A percentile compares a stretch with the other conserved stretches of the same genome.
Conservation (phyloP, 192 early-diverging fungal genomes). For the Linnemannia exigua region DNA sequence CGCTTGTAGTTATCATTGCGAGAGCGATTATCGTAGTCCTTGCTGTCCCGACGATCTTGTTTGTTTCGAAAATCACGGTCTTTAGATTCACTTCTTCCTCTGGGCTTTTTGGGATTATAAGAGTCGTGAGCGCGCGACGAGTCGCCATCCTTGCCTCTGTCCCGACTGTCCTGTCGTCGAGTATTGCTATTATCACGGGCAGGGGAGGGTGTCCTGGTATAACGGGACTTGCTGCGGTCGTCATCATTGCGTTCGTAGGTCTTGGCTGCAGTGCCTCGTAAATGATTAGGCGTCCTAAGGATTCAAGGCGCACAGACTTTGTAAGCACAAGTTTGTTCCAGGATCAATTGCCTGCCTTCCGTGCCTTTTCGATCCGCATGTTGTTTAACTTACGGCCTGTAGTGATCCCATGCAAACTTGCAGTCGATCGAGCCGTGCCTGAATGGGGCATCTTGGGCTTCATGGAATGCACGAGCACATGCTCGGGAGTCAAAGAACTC, state of each 20-base stretch:
- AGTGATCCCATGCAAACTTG: constrained; percentile 61
- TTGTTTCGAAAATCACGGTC: constrained; percentile 10
- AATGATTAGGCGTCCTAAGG: constrained; percentile 6
- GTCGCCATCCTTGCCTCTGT: neutral
- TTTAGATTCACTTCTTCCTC: constrained; percentile 14
- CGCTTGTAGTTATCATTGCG: neutral
- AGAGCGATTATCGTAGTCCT: neutral
- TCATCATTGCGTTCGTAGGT: neutral
- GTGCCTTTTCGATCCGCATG: neutral
- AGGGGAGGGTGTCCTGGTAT: neutral
- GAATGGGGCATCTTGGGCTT: constrained; percentile 38
- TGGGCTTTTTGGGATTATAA: neutral
- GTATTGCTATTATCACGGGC: neutral
- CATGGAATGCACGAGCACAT: constrained; percentile 53
- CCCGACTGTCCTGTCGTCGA: neutral
- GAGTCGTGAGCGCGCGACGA: neutral
- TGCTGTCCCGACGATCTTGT: neutral
- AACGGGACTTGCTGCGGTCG: neutral
- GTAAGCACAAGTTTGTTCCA: neutral
- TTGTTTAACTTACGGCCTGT: constrained; percentile 34
- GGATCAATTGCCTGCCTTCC: neutral
- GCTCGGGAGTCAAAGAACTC: constrained; percentile 65
- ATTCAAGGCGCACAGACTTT: neutral
- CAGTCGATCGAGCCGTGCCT: constrained; percentile 58
- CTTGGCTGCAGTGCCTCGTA: constrained; percentile 1